Evolutionary conservation across 208 protist species (phyloP).

Genomic region (Leishmania mexicana): DNA sequence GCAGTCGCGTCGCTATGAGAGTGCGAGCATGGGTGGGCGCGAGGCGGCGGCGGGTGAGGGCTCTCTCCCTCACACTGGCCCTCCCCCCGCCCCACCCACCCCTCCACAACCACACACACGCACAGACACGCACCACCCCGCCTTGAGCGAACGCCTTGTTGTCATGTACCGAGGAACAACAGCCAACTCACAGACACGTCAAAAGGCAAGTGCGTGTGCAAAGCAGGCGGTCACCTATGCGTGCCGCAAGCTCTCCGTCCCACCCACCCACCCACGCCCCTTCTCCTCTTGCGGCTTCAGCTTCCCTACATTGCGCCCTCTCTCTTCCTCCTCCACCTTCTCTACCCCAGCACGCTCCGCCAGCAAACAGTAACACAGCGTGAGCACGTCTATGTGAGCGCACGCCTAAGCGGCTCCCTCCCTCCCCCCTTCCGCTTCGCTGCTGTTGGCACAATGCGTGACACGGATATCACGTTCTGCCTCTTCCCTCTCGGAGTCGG

Average conservation of each 20-base stretch:
- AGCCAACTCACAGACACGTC: neutral
- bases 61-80: neutral
- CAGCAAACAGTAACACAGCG: neutral
- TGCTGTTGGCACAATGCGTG: neutral
- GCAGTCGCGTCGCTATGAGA: too few relatives aligned
- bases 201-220: neutral
- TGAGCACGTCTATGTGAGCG: neutral
- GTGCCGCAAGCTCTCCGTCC: neutral
- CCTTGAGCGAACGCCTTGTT: neutral
- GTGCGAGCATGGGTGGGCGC: neutral
- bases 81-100: neutral
- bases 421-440: too few relatives aligned
- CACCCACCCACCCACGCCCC: neutral
- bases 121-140: neutral
- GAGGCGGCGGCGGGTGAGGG: neutral
- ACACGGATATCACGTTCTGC: constrained; percentile 11
- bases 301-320: neutral
- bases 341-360: neutral
- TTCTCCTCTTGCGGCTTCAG: neutral
- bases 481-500: constrained; percentile 28
- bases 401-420: neutral
- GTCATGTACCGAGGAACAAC: neutral
- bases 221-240: neutral
- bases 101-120: too few relatives aligned
- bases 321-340: neutral